phyloP scores from a whole-genome alignment of 305 asterid genomes.

The Nicotiana rustica region DNA sequence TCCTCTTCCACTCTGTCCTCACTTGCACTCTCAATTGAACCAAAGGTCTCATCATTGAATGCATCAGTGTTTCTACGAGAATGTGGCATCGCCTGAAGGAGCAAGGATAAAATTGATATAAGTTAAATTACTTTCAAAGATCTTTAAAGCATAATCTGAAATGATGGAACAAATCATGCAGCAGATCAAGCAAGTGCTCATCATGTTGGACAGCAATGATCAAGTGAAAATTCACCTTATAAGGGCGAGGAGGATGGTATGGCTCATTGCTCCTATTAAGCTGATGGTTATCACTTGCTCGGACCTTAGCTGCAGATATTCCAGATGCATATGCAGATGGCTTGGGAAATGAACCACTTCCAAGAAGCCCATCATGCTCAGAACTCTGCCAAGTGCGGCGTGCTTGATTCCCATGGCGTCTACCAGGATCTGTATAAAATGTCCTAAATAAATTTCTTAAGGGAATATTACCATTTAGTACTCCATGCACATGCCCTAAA shows the following conservation, averaged over 20 bases:
- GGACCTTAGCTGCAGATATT: conserved; percentile 60
- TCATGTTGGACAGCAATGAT: conserved; percentile 1
- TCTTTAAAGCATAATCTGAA: conserved; percentile 24
- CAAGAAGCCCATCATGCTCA: conserved; percentile 98
- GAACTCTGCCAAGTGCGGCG: conserved; percentile 84
- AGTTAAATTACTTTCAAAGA: neutral
- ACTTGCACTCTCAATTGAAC: conserved; percentile 69
- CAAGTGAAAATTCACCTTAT: conserved; percentile 64
- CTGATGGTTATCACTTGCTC: conserved; percentile 66
- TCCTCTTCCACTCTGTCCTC: conserved; percentile 97
- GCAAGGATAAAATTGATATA: conserved; percentile 18
- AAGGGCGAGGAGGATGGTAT: conserved; percentile 98
- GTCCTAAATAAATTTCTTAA: neutral
- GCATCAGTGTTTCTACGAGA: conserved; percentile 76
- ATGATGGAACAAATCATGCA: conserved; percentile 24
- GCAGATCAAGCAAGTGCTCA: conserved; percentile 23
- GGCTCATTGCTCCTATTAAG: conserved; percentile 81
- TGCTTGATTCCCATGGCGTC: conserved; percentile 64
- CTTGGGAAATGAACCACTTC: conserved; percentile 95
- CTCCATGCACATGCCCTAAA: conserved; percentile 9
- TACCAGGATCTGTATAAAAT: conserved; percentile 69
- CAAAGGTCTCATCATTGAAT: conserved; percentile 94
- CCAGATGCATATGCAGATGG: conserved; percentile 78
- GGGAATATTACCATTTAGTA: conserved; percentile 18
- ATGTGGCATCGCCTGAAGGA: conserved; percentile 64